Conservation (phyloP, 2,329 filamentous ascomycete species). For the Aspergillus uvarum region DNA sequence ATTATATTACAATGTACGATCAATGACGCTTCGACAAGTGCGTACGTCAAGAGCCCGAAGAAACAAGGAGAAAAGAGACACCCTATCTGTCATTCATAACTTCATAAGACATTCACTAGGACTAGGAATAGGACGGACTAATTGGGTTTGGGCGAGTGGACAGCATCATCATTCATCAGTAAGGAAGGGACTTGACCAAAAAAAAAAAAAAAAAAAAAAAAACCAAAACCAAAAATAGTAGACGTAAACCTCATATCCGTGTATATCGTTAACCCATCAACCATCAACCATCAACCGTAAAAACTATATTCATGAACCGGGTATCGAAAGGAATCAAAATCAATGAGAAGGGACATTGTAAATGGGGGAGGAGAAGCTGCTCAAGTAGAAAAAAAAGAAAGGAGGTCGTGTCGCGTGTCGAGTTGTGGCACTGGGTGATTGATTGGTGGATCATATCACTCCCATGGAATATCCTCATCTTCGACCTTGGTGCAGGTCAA, state of each 20-base stretch:
- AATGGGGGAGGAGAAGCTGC: neutral
- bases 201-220: slow-evolving; percentile 5
- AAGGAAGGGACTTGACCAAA: too few species aligned
- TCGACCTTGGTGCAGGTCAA: slow-evolving; percentile 65
- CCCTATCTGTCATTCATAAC: neutral
- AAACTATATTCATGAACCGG: slow-evolving; percentile 9
- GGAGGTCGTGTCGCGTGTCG: neutral
- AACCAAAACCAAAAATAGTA: slow-evolving; percentile 4
- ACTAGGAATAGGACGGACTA: neutral
- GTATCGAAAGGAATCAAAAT: slow-evolving; percentile 11
- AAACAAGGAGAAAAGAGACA: too few species aligned
- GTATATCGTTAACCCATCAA: neutral
- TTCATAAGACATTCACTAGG: slow-evolving; percentile 9
- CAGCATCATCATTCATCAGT: too few species aligned
- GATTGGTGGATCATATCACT: slow-evolving; percentile 26
- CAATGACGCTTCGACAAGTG: too few species aligned
- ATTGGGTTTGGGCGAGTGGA: too few species aligned
- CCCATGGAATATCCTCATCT: slow-evolving; percentile 64
- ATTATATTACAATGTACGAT: too few species aligned
- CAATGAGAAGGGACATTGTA: neutral
- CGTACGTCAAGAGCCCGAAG: too few species aligned
- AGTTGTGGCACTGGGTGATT: neutral
- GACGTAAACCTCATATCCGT: slow-evolving; percentile 6
- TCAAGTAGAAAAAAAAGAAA: too few species aligned
- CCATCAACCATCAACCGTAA: slow-evolving; percentile 4